Percentiles rank a stretch among this genome's conserved stretches.
phyloP scores from a whole-genome alignment of 1,139 yeast genomes.

The Pichia kudriavzevii region DNA sequence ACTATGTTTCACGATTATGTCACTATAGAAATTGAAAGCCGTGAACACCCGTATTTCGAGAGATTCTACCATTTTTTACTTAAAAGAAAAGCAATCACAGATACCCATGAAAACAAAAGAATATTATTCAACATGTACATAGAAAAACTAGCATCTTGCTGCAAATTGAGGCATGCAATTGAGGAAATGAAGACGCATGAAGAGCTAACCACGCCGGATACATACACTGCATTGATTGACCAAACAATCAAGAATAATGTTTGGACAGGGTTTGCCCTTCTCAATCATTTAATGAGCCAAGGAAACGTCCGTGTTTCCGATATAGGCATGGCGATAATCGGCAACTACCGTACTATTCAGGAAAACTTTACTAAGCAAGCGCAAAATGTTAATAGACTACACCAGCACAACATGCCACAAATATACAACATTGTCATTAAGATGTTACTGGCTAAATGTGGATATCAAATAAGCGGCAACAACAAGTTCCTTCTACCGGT shows the following conservation, averaged over 20 bases:
- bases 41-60: neutral
- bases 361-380: conserved; percentile 5
- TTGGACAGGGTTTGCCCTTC: conserved; percentile 5
- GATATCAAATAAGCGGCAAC: neutral
- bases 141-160: neutral
- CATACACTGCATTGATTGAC: conserved; percentile 3
- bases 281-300: conserved; percentile 1
- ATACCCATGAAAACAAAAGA: neutral
- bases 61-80: neutral
- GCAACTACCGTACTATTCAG: neutral
- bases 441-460: neutral
- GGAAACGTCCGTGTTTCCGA: neutral
- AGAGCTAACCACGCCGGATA: neutral
- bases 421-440: neutral
- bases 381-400: no score
- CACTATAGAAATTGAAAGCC: neutral
- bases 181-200: conserved; percentile 1
- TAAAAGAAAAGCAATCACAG: neutral
- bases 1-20: conserved; percentile 6
- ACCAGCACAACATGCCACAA: neutral
- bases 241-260: conserved; percentile 1
- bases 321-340: conserved; percentile 1
- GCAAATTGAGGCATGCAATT: neutral
- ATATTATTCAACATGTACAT: conserved; percentile 2
- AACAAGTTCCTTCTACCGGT: neutral